Evolutionary conservation across 1,139 yeast species (phyloP), one percentile per base, ranked within the genome.

Genomic region (Pichia sp.): DNA sequence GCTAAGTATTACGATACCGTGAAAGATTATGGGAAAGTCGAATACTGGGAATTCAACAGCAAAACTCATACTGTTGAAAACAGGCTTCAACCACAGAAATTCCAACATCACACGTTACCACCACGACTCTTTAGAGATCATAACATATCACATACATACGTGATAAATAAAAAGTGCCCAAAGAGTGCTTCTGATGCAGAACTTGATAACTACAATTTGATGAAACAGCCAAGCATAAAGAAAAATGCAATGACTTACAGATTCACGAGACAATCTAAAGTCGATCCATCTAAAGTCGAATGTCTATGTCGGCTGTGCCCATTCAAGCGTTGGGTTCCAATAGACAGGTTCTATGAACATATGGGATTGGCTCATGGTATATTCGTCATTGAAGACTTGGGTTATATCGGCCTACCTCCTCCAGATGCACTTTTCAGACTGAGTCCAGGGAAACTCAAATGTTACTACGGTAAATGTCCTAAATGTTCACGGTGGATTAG

Each of bases 311-410:
- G 59, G 28, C 34, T 56, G 50, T 57, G 60, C 20, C 48, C 52
- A 2, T 53, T 48, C 33, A 48, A 53, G 30, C 48, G 43, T 38
- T 57, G 60, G 60, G 40, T 57, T 20, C 35, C 42, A 2, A 12
- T 14, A 10, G 17, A 28, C 1, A 28, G 32, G 15, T 53, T 53
- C 17, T 20, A 27, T 2, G 50, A 53, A 12, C 60, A 57, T 36
- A 46, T 57, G 59, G 42, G 53, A 9, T 17, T 55, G 18, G 56
- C 59, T 1, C 60, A 57, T 40, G 60, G 60, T 4, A 38, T 57
- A 3, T 43, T 57, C 1, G 8, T 33, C 3, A 10, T 52, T 1
- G 31, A 40, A 4, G 34, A 44, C 4, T 14, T 34, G 2, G 34
- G 35, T 14, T 39, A 51, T 12, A 37, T 55, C 4, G 55, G 44